Evolutionary conservation across 192 early-diverging fungal genomes (phyloP).

Genomic region (Chytriomyces sp.): DNA sequence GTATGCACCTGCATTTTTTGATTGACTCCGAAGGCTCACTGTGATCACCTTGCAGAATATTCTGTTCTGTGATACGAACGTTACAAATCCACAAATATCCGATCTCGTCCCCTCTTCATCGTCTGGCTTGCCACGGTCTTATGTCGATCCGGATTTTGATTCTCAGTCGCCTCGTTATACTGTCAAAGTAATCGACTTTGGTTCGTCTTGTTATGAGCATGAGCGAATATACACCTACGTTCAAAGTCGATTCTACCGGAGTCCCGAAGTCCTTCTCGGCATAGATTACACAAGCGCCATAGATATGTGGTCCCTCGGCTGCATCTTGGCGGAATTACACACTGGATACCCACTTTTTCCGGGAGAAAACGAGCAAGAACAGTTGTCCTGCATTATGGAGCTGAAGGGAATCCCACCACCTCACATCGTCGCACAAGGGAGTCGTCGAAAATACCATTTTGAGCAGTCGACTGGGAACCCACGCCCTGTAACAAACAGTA

Average conservation of each 20-base stretch:
- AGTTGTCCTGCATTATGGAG: slow-evolving; percentile 94
- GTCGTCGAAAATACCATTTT: slow-evolving; percentile 83
- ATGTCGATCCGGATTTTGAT: slow-evolving; percentile 74
- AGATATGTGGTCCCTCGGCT: slow-evolving; percentile 96
- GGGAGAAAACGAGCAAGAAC: slow-evolving; percentile 96
- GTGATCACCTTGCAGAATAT: slow-evolving; percentile 67
- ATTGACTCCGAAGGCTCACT: not conserved
- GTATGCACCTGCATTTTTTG: slow-evolving; percentile 46
- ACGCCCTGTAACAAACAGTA: slow-evolving; percentile 73
- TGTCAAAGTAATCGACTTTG: slow-evolving; percentile 99
- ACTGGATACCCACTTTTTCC: slow-evolving; percentile 89
- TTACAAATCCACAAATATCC: slow-evolving; percentile 35
- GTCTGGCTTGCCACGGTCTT: slow-evolving; percentile 38
- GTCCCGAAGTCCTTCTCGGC: slow-evolving; percentile 94
- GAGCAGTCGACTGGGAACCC: slow-evolving; percentile 52
- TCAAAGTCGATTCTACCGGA: slow-evolving; percentile 92
- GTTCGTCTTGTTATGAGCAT: slow-evolving; percentile 87
- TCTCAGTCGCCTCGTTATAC: slow-evolving; percentile 40
- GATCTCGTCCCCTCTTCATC: slow-evolving; percentile 40
- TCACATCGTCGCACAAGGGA: slow-evolving; percentile 75
- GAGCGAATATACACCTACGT: slow-evolving; percentile 97
- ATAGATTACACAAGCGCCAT: slow-evolving; percentile 85
- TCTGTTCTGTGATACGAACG: slow-evolving; percentile 71
- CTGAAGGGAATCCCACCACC: slow-evolving; percentile 82
- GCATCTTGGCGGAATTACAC: slow-evolving; percentile 86